A percentile compares a stretch with the other conserved stretches of the same genome.
Evolutionary conservation across 495 filamentous ascomycete species (phyloP).

Genomic region (Lophium mytilinum): DNA sequence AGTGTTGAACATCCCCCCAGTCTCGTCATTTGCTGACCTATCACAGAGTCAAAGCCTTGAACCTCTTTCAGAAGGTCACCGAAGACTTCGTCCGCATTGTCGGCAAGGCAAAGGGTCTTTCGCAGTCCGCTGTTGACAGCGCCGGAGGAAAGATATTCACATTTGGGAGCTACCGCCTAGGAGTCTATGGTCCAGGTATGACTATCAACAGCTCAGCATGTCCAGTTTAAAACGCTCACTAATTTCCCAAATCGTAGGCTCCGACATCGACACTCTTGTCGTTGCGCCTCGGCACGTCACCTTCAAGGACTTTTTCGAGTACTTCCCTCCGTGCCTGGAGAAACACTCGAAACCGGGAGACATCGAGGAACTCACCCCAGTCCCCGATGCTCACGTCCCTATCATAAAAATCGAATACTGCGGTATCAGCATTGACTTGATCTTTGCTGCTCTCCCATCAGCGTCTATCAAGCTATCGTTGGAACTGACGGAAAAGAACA

Average conservation of each 20-base stretch:
- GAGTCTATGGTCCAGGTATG: conserved; percentile 81
- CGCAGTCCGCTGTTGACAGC: conserved; percentile 64
- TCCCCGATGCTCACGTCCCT: conserved; percentile 84
- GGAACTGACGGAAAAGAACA: conserved; percentile 68
- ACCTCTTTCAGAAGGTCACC: conserved; percentile 65
- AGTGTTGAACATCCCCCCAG: conserved; percentile 9
- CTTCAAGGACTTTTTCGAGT: conserved; percentile 81
- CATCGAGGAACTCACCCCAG: conserved; percentile 76
- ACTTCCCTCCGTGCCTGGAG: conserved; percentile 69
- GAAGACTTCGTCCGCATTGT: conserved; percentile 79
- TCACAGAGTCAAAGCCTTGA: conserved; percentile 42
- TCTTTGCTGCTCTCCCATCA: conserved; percentile 64
- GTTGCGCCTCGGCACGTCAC: conserved; percentile 81
- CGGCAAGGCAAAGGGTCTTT: conserved; percentile 64
- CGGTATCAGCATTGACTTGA: conserved; percentile 88
- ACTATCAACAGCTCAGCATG: background rate
- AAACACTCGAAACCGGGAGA: conserved; percentile 65
- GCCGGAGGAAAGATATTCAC: conserved; percentile 88
- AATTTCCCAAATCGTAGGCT: conserved; percentile 42
- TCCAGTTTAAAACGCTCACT: background rate
- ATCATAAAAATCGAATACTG: conserved; percentile 91
- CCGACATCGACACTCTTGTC: conserved; percentile 94
- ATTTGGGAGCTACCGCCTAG: conserved; percentile 87
- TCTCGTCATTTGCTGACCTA: background rate
- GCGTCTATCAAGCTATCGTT: conserved; percentile 64